Evolutionary conservation across 1,284 basidiomycete species (phyloP).

Genomic region (Somion occarium): DNA sequence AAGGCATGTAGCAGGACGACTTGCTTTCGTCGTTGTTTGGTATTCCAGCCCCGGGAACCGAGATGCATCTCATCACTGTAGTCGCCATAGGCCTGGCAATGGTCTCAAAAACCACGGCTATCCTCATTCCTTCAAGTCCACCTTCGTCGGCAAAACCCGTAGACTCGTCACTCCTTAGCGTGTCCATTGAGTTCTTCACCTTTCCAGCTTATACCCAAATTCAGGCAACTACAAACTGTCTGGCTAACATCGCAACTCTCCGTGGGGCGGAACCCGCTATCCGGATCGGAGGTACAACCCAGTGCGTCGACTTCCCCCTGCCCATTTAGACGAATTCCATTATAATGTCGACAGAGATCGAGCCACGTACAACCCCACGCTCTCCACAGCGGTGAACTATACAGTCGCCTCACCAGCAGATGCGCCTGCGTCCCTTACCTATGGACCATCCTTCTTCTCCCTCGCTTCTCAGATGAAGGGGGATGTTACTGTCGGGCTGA

Average conservation of each 20-base stretch:
- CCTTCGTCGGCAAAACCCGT: constrained; percentile 27
- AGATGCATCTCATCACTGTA: too few relatives aligned
- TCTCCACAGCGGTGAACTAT: constrained; percentile 33
- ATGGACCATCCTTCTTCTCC: constrained; percentile 36
- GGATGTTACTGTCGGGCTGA: constrained; percentile 36
- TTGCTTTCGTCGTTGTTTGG: too few relatives aligned
- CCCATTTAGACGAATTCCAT: neutral
- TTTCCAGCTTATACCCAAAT: constrained; percentile 36
- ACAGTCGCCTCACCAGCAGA: constrained; percentile 34
- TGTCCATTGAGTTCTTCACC: constrained; percentile 39
- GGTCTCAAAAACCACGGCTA: too few relatives aligned
- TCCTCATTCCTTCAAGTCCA: constrained; percentile 27
- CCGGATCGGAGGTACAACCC: constrained; percentile 40
- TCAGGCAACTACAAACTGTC: constrained; percentile 32
- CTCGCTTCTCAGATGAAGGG: constrained; percentile 32
- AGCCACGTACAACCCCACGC: constrained; percentile 33
- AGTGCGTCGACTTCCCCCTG: constrained; percentile 31
- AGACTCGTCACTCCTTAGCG: constrained; percentile 32
- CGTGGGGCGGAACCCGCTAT: constrained; percentile 34
- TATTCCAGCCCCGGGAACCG: too few relatives aligned
- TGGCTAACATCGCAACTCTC: constrained; percentile 31
- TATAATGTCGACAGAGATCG: constrained; percentile 28
- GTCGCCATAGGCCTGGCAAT: too few relatives aligned
- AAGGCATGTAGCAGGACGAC: too few relatives aligned
- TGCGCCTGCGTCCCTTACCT: constrained; percentile 35